Conservation (phyloP, 176 grass and related monocot genomes). For the Lolium multiflorum region DNA sequence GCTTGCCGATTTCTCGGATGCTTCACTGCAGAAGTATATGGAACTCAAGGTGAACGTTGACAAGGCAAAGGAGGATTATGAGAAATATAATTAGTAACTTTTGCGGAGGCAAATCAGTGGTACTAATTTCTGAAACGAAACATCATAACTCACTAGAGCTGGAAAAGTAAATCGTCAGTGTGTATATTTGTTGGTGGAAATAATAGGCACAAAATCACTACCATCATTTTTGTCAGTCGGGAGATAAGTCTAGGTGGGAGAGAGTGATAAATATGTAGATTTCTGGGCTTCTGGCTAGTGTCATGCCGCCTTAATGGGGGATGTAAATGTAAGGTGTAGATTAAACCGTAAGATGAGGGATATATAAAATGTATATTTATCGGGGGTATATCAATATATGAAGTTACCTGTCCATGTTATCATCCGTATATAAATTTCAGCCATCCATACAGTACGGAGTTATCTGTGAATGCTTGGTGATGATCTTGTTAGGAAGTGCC, state of each 20-base stretch:
- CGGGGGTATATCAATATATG: constrained; percentile 46
- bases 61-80: constrained; percentile 46
- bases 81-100: constrained; percentile 33
- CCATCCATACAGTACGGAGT: not conserved
- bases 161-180: constrained; percentile 33
- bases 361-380: constrained; percentile 51
- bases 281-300: constrained; percentile 24
- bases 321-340: constrained; percentile 61
- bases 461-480: constrained; percentile 10
- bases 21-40: constrained; percentile 59
- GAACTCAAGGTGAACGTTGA: constrained; percentile 50
- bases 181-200: constrained; percentile 44
- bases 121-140: constrained; percentile 40
- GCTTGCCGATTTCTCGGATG: constrained; percentile 59
- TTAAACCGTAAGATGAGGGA: constrained; percentile 12
- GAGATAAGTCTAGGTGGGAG: constrained; percentile 47
- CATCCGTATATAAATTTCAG: not conserved
- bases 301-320: constrained; percentile 23
- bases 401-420: not conserved
- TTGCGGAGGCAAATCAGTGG: not conserved
- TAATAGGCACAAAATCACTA: constrained; percentile 40
- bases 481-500: not conserved
- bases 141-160: constrained; percentile 37
- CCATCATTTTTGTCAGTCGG: constrained; percentile 30
- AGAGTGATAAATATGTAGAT: constrained; percentile 43